A percentile compares a stretch with the other conserved stretches of the same genome.
Evolutionary conservation across 129 eudicot species (phyloP).

Genomic region (Silybum marianum): DNA sequence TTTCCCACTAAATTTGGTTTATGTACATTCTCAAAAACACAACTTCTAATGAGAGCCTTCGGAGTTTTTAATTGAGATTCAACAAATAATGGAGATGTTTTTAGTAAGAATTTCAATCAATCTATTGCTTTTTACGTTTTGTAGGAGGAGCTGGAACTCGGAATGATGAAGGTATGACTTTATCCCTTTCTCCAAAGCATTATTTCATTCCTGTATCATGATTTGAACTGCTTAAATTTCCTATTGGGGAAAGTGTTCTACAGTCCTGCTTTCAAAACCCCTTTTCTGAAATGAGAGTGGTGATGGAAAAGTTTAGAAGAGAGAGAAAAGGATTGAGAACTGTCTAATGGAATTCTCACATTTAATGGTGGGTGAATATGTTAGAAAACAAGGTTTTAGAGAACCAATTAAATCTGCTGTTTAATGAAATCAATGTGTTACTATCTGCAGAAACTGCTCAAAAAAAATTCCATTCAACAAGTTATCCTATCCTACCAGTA

Average conservation of each 20-base stretch:
- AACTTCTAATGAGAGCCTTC: conserved; percentile 7
- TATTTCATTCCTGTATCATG: conserved; percentile 11
- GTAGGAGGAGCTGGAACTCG: conserved; percentile 91
- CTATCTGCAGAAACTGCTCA: neutral
- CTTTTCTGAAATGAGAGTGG: neutral
- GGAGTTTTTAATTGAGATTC: conserved; percentile 4
- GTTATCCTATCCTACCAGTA: conserved; percentile 1
- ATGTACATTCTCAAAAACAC: neutral
- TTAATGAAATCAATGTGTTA: neutral
- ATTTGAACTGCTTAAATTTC: conserved; percentile 4
- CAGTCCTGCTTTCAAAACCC: conserved; percentile 5
- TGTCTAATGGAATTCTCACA: neutral
- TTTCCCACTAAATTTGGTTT: neutral
- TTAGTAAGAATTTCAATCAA: neutral
- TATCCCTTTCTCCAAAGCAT: neutral
- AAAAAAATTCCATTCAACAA: neutral
- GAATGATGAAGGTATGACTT: conserved; percentile 59
- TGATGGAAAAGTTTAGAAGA: conserved; percentile 7
- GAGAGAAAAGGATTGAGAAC: neutral
- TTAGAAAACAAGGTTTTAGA: conserved; percentile 5
- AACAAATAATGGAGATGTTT: conserved; percentile 3
- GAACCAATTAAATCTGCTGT: neutral
- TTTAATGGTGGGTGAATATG: neutral
- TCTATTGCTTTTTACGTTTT: conserved; percentile 13
- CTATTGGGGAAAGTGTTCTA: conserved; percentile 6